Evolutionary conservation across 2,329 filamentous ascomycete genomes (phyloP).

Genomic region (Apiospora saccharicola): DNA sequence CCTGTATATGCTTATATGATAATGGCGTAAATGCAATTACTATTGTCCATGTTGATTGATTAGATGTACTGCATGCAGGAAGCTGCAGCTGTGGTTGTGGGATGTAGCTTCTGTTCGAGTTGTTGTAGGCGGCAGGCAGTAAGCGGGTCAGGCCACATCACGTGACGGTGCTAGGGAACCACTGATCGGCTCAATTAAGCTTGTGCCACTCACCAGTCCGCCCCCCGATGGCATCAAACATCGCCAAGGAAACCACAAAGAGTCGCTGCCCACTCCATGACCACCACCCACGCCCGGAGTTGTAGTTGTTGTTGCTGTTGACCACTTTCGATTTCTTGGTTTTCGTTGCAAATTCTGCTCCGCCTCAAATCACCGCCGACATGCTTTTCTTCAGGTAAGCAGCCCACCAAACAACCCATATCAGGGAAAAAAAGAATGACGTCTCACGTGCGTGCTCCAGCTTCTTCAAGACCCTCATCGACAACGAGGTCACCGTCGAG

Average conservation of each 20-base stretch:
- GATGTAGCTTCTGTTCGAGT: too few relatives aligned
- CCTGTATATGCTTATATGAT: too few relatives aligned
- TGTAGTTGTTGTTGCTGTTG: background rate
- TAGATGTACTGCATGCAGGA: too few relatives aligned
- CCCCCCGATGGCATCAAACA: conserved; percentile 12
- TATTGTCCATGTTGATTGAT: too few relatives aligned
- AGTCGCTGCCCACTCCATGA: background rate
- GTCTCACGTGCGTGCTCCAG: conserved; percentile 51
- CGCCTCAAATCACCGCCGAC: background rate
- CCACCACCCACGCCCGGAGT: background rate
- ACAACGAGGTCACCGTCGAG: conserved; percentile 96
- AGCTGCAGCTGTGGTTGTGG: background rate
- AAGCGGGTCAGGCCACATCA: background rate
- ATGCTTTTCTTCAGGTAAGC: conserved; percentile 41
- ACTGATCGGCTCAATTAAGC: background rate
- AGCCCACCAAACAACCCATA: background rate
- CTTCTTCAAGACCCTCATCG: conserved; percentile 99
- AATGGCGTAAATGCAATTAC: too few relatives aligned
- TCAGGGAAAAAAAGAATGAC: background rate
- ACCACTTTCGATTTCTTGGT: background rate
- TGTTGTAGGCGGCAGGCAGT: background rate
- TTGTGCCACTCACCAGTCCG: conserved; percentile 6
- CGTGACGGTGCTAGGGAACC: background rate
- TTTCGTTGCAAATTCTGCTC: conserved; percentile 24
- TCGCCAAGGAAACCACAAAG: conserved; percentile 12